Base-by-base conservation (phyloP, 257 asterid genomes). In the Capsicum chinense region DNA sequence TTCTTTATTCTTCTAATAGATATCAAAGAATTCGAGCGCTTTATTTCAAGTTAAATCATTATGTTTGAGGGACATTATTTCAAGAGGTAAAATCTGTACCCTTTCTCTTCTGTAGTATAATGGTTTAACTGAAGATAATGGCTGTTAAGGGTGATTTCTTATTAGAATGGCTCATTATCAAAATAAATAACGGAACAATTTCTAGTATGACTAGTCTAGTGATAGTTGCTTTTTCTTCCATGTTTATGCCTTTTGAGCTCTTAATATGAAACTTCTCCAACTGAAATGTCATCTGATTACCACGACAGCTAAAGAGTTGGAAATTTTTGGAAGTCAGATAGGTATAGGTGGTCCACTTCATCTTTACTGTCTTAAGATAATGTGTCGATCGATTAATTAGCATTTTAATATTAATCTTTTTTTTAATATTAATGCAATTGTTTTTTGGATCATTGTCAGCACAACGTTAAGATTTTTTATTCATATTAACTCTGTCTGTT, bases 231-330 rank as follows among this genome's bases (percentile, higher is more conserved):
- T 52, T 19, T 74, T 19, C 62, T 74, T 52, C 47, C 35, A 21
- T 6, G 14, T 74, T 74, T 52, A 52, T 74, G 47, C 81, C 35
- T 50, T 52, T 6, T 74, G 81, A 74, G 47, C 47, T 7, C 62
- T 14, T 74, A 67, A 76, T 50, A 76, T 52, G 62, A 52, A 52
- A 76, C 62, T 4, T 76, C 21, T 21, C 81, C 62, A 21, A 76
- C 62, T 21, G 81, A 76, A 76, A 50, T 76, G 10, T 7, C 48
- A 76, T 52, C 48, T 76, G 63, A 76, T 67, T 50, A 26, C 4
- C 52, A 52, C 52, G 48, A n/a, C n/a, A 76, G 81, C 58, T 52
- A 37, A 76, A 76, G 63, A 21, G 81, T 33, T 76, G 14, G 63
- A 52, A 52, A 50, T 21, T 60, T 21, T 33, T 42, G 33, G 35